These are phyloP conservation scores for Hypomyces rosellus DNA, from an alignment of 2,329 filamentous ascomycete genomes.

Conservation along the genomic window DNA sequence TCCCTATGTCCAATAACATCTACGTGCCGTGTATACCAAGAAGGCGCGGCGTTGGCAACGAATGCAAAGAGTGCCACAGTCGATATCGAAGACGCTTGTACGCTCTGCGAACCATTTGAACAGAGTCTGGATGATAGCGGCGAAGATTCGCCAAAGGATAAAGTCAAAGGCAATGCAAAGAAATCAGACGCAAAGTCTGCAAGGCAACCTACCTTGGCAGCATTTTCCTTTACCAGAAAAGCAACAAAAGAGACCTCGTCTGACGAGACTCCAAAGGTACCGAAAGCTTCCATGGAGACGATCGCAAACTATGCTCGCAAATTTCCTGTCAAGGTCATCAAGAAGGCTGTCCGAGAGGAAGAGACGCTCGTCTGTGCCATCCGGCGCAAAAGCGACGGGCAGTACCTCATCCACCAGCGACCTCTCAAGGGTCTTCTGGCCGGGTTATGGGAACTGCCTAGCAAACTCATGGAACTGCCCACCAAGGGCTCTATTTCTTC, in stretches of 20 bases:
- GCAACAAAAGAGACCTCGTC: not conserved
- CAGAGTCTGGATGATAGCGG: constrained; percentile 24
- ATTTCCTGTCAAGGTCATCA: constrained; percentile 45
- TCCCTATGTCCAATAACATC: constrained; percentile 42
- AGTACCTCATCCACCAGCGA: constrained; percentile 43
- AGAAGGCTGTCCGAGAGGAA: constrained; percentile 47
- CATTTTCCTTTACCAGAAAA: constrained; percentile 28
- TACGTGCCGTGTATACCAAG: constrained; percentile 46
- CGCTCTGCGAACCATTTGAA: constrained; percentile 41
- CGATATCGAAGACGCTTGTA: constrained; percentile 48
- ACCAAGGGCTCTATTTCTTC: constrained; percentile 17
- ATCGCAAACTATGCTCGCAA: constrained; percentile 40
- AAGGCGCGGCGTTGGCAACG: constrained; percentile 34
- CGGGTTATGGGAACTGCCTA: constrained; percentile 52
- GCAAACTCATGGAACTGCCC: constrained; percentile 27
- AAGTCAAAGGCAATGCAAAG: not conserved
- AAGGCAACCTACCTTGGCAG: constrained; percentile 28
- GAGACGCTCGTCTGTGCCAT: constrained; percentile 50
- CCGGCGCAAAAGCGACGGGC: constrained; percentile 33
- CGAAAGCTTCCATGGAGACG: constrained; percentile 23
- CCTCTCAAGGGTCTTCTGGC: constrained; percentile 49
- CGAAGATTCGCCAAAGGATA: constrained; percentile 11
- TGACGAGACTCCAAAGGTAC: not conserved
- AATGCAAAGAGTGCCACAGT: constrained; percentile 8
- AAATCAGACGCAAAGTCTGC: constrained; percentile 15